Conservation (phyloP, 345 rosid species). For the Raphanus raphanistrum region DNA sequence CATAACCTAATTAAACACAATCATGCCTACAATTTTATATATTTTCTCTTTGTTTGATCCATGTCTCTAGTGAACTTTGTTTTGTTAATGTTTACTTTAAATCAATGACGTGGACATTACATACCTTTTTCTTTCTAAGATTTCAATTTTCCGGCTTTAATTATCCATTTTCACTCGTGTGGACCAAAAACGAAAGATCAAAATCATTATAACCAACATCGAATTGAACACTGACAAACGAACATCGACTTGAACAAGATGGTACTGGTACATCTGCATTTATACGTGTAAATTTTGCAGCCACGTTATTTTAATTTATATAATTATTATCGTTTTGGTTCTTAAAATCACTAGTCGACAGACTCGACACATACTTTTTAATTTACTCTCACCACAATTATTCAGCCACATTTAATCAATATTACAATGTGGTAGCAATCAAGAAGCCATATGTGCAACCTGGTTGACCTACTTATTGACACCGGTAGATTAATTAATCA, state of each 20-base stretch:
- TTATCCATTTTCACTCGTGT: conserved; percentile 36
- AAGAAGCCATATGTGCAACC: neutral
- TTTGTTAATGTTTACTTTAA: conserved; percentile 32
- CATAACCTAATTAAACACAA: conserved; percentile 19
- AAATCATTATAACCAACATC: conserved; percentile 32
- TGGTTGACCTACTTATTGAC: neutral
- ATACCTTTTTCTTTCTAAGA: conserved; percentile 28
- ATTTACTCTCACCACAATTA: conserved; percentile 8
- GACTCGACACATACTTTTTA: conserved; percentile 6
- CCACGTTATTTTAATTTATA: conserved; percentile 26
- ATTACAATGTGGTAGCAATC: neutral
- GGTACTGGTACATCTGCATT: conserved; percentile 20
- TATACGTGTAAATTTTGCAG: conserved; percentile 32
- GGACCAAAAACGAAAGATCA: conserved; percentile 37
- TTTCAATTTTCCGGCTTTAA: conserved; percentile 19
- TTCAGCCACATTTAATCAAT: neutral
- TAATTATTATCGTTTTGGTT: conserved; percentile 5
- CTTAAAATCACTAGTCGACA: conserved; percentile 4
- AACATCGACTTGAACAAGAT: conserved; percentile 30
- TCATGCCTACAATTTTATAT: conserved; percentile 1
- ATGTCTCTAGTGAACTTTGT: conserved; percentile 24
- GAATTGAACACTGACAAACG: conserved; percentile 26
- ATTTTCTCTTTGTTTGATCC: conserved; percentile 18
- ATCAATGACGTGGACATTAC: conserved; percentile 31
- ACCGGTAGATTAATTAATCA: neutral